These are phyloP conservation scores for thale cress (Arabidopsis thaliana) DNA, from an alignment of 345 rosid genomes.

Conservation along the genomic window DNA sequence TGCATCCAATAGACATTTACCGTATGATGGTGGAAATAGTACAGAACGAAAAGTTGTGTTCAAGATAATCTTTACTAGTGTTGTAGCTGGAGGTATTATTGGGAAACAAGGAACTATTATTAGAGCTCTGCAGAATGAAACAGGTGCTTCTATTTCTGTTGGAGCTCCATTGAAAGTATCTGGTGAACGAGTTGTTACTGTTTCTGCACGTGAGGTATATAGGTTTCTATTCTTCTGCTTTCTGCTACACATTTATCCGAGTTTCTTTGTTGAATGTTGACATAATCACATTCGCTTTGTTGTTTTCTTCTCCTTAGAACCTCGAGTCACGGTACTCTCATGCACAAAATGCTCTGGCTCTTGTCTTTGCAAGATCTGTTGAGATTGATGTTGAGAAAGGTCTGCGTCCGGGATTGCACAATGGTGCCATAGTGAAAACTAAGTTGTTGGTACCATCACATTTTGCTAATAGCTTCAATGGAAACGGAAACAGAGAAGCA, in stretches of 20 bases:
- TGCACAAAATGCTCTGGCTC: constrained; percentile 61
- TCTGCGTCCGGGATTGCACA: constrained; percentile 36
- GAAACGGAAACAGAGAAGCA: constrained; percentile 46
- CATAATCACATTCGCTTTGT: background rate
- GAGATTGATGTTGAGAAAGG: constrained; percentile 56
- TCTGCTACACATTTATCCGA: background rate
- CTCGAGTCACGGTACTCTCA: constrained; percentile 59
- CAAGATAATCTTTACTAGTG: constrained; percentile 57
- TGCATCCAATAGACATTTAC: constrained; percentile 30
- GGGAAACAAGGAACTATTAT: constrained; percentile 64
- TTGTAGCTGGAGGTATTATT: constrained; percentile 67
- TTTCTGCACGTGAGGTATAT: constrained; percentile 68
- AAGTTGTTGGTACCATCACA: constrained; percentile 57
- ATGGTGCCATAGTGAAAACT: constrained; percentile 52
- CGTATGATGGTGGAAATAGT: constrained; percentile 36
- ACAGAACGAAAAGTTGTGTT: constrained; percentile 51
- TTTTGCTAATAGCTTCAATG: constrained; percentile 35
- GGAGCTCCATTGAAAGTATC: constrained; percentile 43
- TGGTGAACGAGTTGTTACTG: constrained; percentile 60
- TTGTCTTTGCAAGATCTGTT: constrained; percentile 64
- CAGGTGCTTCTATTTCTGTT: constrained; percentile 65
- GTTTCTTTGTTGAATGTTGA: background rate
- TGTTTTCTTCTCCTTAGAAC: constrained; percentile 45
- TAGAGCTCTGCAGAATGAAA: constrained; percentile 59
- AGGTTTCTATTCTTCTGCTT: background rate